phyloP scores from a whole-genome alignment of 768 basidiomycete genomes.

The Lentinula raphanica region DNA sequence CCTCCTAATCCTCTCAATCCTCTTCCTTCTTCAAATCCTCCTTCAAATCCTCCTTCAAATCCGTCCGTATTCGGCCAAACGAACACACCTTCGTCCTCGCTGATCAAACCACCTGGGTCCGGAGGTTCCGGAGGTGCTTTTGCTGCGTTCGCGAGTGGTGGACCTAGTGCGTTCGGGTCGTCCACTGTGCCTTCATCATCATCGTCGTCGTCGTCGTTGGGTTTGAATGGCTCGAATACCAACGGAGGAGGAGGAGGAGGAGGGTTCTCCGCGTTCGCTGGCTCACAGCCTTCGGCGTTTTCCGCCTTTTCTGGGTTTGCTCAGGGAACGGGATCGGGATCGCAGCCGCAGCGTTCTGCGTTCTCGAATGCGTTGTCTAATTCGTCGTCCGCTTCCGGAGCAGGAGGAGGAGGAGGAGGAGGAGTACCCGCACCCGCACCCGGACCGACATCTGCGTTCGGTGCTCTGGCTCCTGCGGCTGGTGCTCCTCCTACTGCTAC shows the following conservation, averaged over 20 bases:
- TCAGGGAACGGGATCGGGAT: too few species aligned
- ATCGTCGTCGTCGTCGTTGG: too few species aligned
- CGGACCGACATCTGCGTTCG: constrained; percentile 4
- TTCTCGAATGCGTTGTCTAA: too few species aligned
- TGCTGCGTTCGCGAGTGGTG: background rate
- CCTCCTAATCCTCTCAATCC: too few species aligned
- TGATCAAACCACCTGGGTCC: constrained; percentile 12
- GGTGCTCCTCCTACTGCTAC: background rate
- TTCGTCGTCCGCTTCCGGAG: too few species aligned
- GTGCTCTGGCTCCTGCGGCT: background rate
- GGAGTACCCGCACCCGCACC: background rate
- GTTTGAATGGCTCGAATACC: too few species aligned
- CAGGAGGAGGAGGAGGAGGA: background rate
- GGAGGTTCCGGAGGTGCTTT: background rate
- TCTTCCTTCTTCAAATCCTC: too few species aligned
- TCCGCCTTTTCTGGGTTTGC: background rate
- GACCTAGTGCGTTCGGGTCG: constrained; percentile 11
- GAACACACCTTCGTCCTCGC: background rate
- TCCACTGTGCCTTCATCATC: constrained; percentile 17
- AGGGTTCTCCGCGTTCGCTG: constrained; percentile 28
- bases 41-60: too few species aligned
- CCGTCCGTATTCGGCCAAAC: constrained; percentile 13
- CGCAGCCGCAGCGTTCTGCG: too few species aligned
- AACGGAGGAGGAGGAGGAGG: too few species aligned
- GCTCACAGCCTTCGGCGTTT: constrained; percentile 4